Percentiles rank a stretch among this genome's conserved stretches.
phyloP scores from a whole-genome alignment of 2,329 filamentous ascomycete species.

The Helminthosporium solani region DNA sequence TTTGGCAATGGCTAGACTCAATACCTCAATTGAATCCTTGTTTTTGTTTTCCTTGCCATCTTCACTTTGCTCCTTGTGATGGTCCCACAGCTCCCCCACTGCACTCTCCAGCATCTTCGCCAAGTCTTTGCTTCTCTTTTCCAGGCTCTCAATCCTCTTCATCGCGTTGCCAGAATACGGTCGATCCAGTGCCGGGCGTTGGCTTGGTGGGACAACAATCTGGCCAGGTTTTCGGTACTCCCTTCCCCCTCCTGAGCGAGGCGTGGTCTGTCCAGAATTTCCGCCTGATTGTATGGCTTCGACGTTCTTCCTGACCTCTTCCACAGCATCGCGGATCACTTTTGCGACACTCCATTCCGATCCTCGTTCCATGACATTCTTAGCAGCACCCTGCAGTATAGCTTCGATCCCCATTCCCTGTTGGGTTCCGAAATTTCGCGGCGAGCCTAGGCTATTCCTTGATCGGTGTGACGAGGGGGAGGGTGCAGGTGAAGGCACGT shows the following conservation, averaged over 20 bases:
- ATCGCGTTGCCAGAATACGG: constrained; percentile 23
- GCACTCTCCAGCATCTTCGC: constrained; percentile 68
- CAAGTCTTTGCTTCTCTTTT: constrained; percentile 66
- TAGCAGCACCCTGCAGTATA: constrained; percentile 73
- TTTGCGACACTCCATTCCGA: constrained; percentile 79
- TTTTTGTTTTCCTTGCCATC: constrained; percentile 29
- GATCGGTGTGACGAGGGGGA: constrained; percentile 26
- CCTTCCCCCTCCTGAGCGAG: constrained; percentile 37
- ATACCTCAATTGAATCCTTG: constrained; percentile 40
- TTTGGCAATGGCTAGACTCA: constrained; percentile 52
- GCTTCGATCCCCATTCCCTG: constrained; percentile 59
- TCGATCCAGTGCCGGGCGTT: constrained; percentile 23
- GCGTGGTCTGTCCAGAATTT: constrained; percentile 32
- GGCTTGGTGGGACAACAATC: constrained; percentile 18
- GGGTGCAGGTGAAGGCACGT: constrained; percentile 29
- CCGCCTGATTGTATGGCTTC: constrained; percentile 58
- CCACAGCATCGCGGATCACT: constrained; percentile 76
- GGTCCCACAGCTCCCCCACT: constrained; percentile 61
- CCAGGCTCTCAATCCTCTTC: constrained; percentile 49
- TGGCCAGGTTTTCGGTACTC: constrained; percentile 37
- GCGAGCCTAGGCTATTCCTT: constrained; percentile 29
- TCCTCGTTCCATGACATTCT: constrained; percentile 69
- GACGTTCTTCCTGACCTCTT: constrained; percentile 76
- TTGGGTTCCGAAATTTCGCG: constrained; percentile 29
- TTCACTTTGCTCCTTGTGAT: constrained; percentile 56